phyloP scores from a whole-genome alignment of 1,284 basidiomycete genomes.

The Trametes pubescens region DNA sequence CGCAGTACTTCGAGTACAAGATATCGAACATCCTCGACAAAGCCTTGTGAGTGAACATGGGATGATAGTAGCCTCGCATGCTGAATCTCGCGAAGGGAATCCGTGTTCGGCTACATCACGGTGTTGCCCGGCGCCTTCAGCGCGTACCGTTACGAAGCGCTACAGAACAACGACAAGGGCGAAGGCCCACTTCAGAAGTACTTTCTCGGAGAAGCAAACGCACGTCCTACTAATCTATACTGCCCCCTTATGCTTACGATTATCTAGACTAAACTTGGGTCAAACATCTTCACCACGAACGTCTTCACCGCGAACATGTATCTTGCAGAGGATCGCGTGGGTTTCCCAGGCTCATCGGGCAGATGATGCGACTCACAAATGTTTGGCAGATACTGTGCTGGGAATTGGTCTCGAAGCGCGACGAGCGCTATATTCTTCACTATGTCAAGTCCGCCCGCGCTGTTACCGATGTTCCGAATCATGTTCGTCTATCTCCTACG shows the following conservation, averaged over 20 bases:
- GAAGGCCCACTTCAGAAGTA: constrained; percentile 94
- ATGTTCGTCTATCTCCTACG: constrained; percentile 51
- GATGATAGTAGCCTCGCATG: constrained; percentile 15
- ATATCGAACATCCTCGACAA: constrained; percentile 95
- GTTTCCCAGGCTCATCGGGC: constrained; percentile 36
- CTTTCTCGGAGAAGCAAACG: constrained; percentile 94
- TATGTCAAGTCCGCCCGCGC: constrained; percentile 95
- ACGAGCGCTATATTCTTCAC: constrained; percentile 88
- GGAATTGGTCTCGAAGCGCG: constrained; percentile 92
- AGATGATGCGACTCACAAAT: constrained; percentile 11
- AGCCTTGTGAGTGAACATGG: constrained; percentile 60
- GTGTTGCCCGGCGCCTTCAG: constrained; percentile 95
- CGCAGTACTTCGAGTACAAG: constrained; percentile 98
- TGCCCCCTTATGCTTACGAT: too few species aligned
- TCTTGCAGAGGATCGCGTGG: constrained; percentile 86
- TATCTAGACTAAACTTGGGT: too few species aligned
- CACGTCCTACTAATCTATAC: constrained; percentile 28
- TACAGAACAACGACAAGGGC: constrained; percentile 86
- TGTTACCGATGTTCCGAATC: constrained; percentile 90
- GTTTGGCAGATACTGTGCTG: constrained; percentile 82
- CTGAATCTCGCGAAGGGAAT: constrained; percentile 53
- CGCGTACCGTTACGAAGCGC: constrained; percentile 90
- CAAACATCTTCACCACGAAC: too few species aligned
- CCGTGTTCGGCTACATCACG: constrained; percentile 91
- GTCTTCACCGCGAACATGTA: constrained; percentile 98